These are phyloP conservation scores for Coemansia aciculifera DNA, from an alignment of 192 early-diverging fungal genomes.

Conservation along the genomic window DNA sequence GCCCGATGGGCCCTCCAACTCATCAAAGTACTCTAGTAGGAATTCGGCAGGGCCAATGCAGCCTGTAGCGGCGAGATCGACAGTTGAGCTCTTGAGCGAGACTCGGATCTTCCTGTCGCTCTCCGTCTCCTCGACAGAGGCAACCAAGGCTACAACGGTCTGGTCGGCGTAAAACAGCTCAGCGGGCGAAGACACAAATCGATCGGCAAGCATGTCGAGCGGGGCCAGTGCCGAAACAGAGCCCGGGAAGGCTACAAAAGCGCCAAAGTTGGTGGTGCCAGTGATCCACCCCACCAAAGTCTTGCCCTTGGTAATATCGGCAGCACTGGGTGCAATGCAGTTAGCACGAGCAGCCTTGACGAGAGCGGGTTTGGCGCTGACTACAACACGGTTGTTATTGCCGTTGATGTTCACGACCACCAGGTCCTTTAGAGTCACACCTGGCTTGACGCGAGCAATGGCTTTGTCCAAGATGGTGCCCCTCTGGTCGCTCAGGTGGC, in stretches of 20 bases:
- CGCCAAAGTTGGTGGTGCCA: constrained; percentile 60
- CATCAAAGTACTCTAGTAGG: constrained; percentile 56
- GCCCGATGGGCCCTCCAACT: constrained; percentile 41
- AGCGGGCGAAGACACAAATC: constrained; percentile 59
- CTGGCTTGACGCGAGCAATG: constrained; percentile 19
- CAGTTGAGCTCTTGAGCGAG: constrained; percentile 68
- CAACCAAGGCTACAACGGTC: constrained; percentile 68
- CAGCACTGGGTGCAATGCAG: constrained; percentile 40
- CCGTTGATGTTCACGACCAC: constrained; percentile 59
- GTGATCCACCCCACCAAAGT: constrained; percentile 68
- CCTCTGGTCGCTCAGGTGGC: constrained; percentile 69
- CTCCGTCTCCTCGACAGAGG: constrained; percentile 51
- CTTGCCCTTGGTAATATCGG: constrained; percentile 57
- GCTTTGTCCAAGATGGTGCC: constrained; percentile 32
- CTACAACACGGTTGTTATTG: constrained; percentile 50
- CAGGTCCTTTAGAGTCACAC: constrained; percentile 58
- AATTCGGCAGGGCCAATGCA: constrained; percentile 56
- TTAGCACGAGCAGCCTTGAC: constrained; percentile 59
- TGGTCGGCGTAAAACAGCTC: constrained; percentile 63
- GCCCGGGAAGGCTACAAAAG: constrained; percentile 68
- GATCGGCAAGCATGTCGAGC: constrained; percentile 61
- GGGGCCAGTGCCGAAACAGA: constrained; percentile 61
- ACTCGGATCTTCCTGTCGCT: constrained; percentile 57
- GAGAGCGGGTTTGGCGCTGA: constrained; percentile 66
- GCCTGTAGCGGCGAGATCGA: constrained; percentile 38